Conservation (phyloP, 441 rosid species). For the Pelargonium australe region DNA sequence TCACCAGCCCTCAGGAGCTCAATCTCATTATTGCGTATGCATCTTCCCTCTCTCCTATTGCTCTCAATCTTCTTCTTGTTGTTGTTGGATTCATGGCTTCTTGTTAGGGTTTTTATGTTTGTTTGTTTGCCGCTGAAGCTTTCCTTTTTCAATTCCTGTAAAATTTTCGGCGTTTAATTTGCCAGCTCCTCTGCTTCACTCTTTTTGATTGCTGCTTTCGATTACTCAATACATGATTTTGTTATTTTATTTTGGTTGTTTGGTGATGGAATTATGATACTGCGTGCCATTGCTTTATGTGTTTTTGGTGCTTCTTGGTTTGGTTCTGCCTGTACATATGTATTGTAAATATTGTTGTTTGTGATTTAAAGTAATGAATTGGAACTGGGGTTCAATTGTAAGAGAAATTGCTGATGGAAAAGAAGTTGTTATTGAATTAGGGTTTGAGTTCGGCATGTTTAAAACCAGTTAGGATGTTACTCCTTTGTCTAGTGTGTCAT, state of each 20-base stretch:
- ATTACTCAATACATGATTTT: background rate
- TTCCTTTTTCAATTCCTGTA: background rate
- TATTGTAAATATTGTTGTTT: too few relatives aligned
- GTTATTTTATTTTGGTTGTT: background rate
- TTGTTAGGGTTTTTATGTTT: conserved; percentile 18
- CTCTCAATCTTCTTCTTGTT: background rate
- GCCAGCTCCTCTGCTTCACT: background rate
- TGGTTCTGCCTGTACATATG: background rate
- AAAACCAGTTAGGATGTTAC: background rate
- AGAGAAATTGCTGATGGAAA: too few relatives aligned
- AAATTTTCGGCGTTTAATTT: background rate
- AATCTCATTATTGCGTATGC: conserved; percentile 87
- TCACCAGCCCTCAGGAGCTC: conserved; percentile 87
- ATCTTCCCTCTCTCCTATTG: background rate
- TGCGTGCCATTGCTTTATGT: background rate
- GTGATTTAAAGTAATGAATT: too few relatives aligned
- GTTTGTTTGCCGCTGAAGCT: background rate
- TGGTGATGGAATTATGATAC: background rate
- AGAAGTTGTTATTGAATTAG: background rate
- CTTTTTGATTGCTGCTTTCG: background rate
- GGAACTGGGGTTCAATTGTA: too few relatives aligned
- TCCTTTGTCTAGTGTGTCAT: background rate
- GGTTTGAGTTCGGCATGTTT: background rate
- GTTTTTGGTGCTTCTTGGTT: background rate
- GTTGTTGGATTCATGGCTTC: background rate